These are phyloP conservation scores for Neopestalotiopsis clavispora DNA, from an alignment of 2,329 filamentous ascomycete species.

Conservation along the genomic window DNA sequence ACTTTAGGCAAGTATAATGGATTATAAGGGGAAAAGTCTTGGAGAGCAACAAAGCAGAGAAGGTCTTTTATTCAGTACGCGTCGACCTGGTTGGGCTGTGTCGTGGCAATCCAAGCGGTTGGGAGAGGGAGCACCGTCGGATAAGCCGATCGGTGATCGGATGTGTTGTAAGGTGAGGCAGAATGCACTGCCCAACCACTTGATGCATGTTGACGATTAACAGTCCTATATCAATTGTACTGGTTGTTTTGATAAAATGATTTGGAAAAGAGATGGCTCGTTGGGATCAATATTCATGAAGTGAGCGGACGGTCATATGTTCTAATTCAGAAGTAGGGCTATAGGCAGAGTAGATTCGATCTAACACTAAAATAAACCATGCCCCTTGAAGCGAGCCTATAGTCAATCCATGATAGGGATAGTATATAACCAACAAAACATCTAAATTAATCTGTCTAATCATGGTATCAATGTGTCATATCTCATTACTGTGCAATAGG, in stretches of 20 bases:
- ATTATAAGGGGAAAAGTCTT: not conserved
- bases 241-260: not conserved
- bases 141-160: slow-evolving; percentile 12
- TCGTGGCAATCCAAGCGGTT: not conserved
- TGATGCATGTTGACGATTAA: not conserved
- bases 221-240: not conserved
- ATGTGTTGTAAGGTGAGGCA: not conserved
- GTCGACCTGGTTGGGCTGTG: not conserved
- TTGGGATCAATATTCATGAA: too few relatives aligned
- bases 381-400: too few relatives aligned
- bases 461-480: too few relatives aligned
- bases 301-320: too few relatives aligned
- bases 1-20: slow-evolving; percentile 9
- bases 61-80: slow-evolving; percentile 8
- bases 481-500: slow-evolving; percentile 10
- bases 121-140: not conserved
- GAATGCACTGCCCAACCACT: not conserved
- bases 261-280: too few relatives aligned
- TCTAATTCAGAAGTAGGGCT: too few relatives aligned
- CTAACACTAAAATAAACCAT: too few relatives aligned
- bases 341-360: too few relatives aligned
- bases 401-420: too few relatives aligned
- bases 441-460: not conserved
- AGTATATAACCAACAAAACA: not conserved
- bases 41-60: not conserved